These are phyloP conservation scores for Pythium volutum DNA, from an alignment of 352 stramenopile genomes.

Conservation along the genomic window DNA sequence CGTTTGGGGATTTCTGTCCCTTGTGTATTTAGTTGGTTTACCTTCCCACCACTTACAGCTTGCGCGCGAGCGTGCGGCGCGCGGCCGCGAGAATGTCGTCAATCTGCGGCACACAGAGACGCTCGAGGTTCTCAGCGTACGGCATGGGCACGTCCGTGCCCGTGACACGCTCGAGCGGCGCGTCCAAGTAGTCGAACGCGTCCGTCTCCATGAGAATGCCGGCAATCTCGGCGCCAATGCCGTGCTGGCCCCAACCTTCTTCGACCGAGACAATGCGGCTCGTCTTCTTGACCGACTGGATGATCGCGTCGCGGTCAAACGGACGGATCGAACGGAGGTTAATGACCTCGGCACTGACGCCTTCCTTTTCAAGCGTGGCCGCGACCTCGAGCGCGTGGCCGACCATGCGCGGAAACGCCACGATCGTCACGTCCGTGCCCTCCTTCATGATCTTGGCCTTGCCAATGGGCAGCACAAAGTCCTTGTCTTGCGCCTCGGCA, in stretches of 20 bases:
- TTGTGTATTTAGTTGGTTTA: constrained; percentile 6
- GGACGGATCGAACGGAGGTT: constrained; percentile 93
- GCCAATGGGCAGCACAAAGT: constrained; percentile 98
- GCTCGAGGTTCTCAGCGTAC: constrained; percentile 97
- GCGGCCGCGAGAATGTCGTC: constrained; percentile 93
- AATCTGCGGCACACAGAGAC: constrained; percentile 92
- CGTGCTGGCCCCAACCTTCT: constrained; percentile 96
- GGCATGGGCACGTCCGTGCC: constrained; percentile 98
- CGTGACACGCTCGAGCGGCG: constrained; percentile 96
- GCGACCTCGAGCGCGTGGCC: constrained; percentile 96
- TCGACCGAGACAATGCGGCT: constrained; percentile 97
- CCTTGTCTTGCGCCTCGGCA: constrained; percentile 95
- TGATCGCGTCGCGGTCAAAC: constrained; percentile 96
- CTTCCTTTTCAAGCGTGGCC: constrained; percentile 91
- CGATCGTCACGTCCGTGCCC: constrained; percentile 97
- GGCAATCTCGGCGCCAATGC: constrained; percentile 97
- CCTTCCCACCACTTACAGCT: constrained; percentile 47
- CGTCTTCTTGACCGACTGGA: constrained; percentile 98
- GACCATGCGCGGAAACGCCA: constrained; percentile 97
- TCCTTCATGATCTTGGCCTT: constrained; percentile 98
- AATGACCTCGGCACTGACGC: constrained; percentile 96
- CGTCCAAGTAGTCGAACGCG: constrained; percentile 99
- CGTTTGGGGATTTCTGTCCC: neutral
- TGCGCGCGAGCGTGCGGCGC: constrained; percentile 83
- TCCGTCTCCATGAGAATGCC: constrained; percentile 98